A percentile compares a stretch with the other conserved stretches of the same genome.
Conservation (phyloP, 2,329 filamentous ascomycete genomes). For the Colletotrichum australisinense region DNA sequence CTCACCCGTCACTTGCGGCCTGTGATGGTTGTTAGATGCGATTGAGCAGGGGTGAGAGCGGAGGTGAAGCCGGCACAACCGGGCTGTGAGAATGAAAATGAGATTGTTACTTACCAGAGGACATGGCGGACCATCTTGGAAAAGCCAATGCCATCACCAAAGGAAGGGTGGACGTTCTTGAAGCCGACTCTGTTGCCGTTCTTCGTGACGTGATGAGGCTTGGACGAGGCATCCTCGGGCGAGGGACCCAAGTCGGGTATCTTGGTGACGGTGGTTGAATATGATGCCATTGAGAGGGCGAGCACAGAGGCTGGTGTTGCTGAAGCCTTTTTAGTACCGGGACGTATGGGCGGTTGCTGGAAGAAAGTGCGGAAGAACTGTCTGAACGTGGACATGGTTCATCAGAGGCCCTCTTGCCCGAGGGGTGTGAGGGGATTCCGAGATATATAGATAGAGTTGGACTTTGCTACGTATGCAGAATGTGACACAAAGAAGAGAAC, state of each 20-base stretch:
- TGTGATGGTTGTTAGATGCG: conserved; percentile 32
- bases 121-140: conserved; percentile 45
- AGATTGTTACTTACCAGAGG: conserved; percentile 46
- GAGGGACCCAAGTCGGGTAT: conserved; percentile 47
- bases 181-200: conserved; percentile 56
- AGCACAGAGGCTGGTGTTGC: conserved; percentile 23
- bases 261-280: conserved; percentile 46
- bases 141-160: conserved; percentile 35
- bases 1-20: conserved; percentile 54
- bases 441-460: conserved; percentile 9
- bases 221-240: conserved; percentile 55
- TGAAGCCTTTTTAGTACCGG: conserved; percentile 30
- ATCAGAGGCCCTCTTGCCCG: neutral
- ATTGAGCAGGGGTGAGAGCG: neutral
- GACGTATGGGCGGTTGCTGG: conserved; percentile 9
- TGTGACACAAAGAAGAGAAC: neutral
- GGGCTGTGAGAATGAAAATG: neutral
- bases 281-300: conserved; percentile 36
- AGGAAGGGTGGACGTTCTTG: conserved; percentile 64
- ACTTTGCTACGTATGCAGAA: neutral
- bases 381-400: conserved; percentile 27
- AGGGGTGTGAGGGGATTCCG: neutral
- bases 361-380: conserved; percentile 23
- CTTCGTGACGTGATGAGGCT: conserved; percentile 60
- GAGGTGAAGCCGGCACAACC: neutral